phyloP scores from a whole-genome alignment of 2,329 filamentous ascomycete species.

The Sporothrix brunneoviolacea region DNA sequence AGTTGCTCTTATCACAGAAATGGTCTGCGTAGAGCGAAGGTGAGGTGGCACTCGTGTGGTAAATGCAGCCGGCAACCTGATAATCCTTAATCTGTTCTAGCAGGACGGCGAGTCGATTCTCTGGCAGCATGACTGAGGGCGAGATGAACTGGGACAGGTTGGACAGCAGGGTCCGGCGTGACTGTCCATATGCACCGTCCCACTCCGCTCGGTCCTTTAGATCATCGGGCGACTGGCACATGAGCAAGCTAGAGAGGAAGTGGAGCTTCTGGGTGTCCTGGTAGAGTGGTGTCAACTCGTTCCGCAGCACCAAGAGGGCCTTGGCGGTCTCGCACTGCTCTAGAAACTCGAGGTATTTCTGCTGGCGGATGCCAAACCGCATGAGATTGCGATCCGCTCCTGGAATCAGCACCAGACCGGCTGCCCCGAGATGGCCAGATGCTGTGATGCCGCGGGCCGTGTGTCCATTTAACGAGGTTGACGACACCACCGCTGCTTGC shows the following conservation, averaged over 20 bases:
- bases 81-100: slow-evolving; percentile 76
- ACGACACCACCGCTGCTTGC: not conserved
- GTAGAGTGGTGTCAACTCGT: slow-evolving; percentile 79
- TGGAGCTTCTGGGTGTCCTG: slow-evolving; percentile 73
- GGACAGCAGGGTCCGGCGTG: slow-evolving; percentile 67
- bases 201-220: slow-evolving; percentile 71
- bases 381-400: slow-evolving; percentile 72
- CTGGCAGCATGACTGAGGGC: slow-evolving; percentile 92
- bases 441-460: slow-evolving; percentile 22
- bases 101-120: slow-evolving; percentile 75
- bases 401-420: slow-evolving; percentile 65
- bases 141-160: slow-evolving; percentile 89
- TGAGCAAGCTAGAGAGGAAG: slow-evolving; percentile 79
- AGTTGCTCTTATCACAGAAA: slow-evolving; percentile 69
- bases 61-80: slow-evolving; percentile 78
- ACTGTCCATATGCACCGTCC: slow-evolving; percentile 73
- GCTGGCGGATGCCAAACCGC: slow-evolving; percentile 81
- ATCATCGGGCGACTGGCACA: slow-evolving; percentile 76
- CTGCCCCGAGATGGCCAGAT: slow-evolving; percentile 31
- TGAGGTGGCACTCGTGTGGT: slow-evolving; percentile 72
- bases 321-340: slow-evolving; percentile 66
- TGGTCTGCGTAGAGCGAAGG: slow-evolving; percentile 90
- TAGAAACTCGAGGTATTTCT: slow-evolving; percentile 89
- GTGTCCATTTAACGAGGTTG: not conserved
- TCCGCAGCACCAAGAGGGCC: slow-evolving; percentile 76